phyloP scores from a whole-genome alignment of 495 filamentous ascomycete species.

The Apiosordaria backusii region DNA sequence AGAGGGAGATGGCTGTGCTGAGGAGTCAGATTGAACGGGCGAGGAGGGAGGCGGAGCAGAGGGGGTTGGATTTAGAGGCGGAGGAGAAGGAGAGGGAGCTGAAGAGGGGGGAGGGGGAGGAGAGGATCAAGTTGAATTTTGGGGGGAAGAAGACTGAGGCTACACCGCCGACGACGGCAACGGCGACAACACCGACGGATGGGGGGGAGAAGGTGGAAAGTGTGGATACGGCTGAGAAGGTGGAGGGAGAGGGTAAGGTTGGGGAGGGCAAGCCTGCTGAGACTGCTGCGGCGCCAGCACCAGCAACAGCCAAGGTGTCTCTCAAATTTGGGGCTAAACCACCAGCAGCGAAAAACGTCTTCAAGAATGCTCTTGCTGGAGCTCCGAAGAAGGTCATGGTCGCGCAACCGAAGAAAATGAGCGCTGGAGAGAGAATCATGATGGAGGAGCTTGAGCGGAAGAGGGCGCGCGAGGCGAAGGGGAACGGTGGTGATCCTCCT shows the following conservation, averaged over 20 bases:
- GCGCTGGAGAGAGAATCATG: slow-evolving; percentile 89
- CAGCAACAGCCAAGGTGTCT: slow-evolving; percentile 38
- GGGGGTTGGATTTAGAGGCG: slow-evolving; percentile 39
- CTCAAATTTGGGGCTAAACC: slow-evolving; percentile 57
- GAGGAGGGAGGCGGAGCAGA: slow-evolving; percentile 48
- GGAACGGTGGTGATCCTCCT: slow-evolving; percentile 23
- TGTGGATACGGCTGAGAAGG: background rate
- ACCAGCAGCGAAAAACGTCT: slow-evolving; percentile 76
- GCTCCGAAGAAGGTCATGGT: slow-evolving; percentile 57
- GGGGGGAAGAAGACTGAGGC: slow-evolving; percentile 33
- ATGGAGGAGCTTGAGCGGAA: slow-evolving; percentile 77
- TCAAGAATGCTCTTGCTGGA: slow-evolving; percentile 62
- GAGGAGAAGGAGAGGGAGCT: slow-evolving; percentile 52
- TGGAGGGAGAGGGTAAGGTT: slow-evolving; percentile 2
- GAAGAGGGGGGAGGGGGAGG: slow-evolving; percentile 63
- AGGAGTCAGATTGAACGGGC: slow-evolving; percentile 77
- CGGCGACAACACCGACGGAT: slow-evolving; percentile 10
- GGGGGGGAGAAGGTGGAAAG: background rate
- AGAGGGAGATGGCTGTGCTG: slow-evolving; percentile 76
- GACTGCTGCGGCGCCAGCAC: slow-evolving; percentile 8
- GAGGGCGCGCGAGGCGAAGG: slow-evolving; percentile 46
- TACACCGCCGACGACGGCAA: background rate
- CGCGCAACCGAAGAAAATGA: slow-evolving; percentile 72
- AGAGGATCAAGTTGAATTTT: slow-evolving; percentile 80
- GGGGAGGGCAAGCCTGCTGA: background rate